Percentiles rank a stretch among this genome's conserved stretches.
phyloP scores from a whole-genome alignment of 805 yeast species.

The Saturnispora ahearnii region DNA sequence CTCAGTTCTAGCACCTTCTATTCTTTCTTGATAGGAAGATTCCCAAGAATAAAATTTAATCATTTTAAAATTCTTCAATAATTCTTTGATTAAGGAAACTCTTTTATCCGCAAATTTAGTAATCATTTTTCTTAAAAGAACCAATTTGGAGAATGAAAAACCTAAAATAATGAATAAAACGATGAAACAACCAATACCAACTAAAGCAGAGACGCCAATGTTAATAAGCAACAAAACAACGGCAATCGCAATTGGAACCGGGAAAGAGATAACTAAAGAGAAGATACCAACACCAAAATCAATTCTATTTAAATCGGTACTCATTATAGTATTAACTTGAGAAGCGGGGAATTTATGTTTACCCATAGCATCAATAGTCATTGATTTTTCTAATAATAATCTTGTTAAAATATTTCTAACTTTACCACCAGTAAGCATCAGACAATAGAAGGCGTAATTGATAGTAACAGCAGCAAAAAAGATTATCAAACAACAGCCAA shows the following conservation, averaged over 20 bases:
- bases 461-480: conserved; percentile 38
- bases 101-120: conserved; percentile 64
- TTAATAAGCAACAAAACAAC: conserved; percentile 58
- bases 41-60: conserved; percentile 92
- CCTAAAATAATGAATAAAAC: conserved; percentile 41
- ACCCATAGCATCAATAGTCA: conserved; percentile 51
- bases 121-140: conserved; percentile 46
- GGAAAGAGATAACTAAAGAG: conserved; percentile 55
- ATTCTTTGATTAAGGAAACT: conserved; percentile 69
- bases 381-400: conserved; percentile 57
- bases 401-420: conserved; percentile 62
- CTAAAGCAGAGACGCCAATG: conserved; percentile 64
- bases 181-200: conserved; percentile 55
- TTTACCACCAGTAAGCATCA: conserved; percentile 59
- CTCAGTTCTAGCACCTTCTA: conserved; percentile 44
- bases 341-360: conserved; percentile 59
- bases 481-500: conserved; percentile 59
- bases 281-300: conserved; percentile 66
- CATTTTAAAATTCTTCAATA: conserved; percentile 66
- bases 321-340: conserved; percentile 66
- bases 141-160: conserved; percentile 38
- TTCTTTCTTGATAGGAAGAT: conserved; percentile 52
- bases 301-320: conserved; percentile 72
- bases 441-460: conserved; percentile 54
- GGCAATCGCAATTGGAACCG: conserved; percentile 51